Conservation (phyloP, 2,329 filamentous ascomycete genomes). For the Thermomyces lanuginosus region DNA sequence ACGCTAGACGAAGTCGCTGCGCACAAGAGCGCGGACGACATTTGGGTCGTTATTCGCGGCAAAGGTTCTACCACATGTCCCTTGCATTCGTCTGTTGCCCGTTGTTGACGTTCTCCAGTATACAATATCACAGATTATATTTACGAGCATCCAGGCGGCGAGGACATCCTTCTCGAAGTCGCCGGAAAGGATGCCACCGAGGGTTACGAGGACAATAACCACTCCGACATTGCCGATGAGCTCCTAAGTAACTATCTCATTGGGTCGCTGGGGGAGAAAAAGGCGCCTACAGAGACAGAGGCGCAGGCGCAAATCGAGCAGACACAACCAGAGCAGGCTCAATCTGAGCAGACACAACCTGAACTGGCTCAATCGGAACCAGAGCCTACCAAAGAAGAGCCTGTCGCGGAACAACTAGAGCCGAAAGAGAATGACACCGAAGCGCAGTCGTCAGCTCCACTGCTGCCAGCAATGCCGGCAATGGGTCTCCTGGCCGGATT, state of each 20-base stretch:
- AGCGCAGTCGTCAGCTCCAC: no score
- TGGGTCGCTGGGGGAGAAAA: constrained; percentile 11
- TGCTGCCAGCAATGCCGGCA: no score
- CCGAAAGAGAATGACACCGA: no score
- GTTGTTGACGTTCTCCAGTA: constrained; percentile 22
- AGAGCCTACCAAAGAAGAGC: constrained; percentile 7
- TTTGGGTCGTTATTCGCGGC: constrained; percentile 42
- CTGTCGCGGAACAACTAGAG: constrained; percentile 14
- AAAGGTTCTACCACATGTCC: constrained; percentile 29
- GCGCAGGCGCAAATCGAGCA: constrained; percentile 10
- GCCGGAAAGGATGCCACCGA: constrained; percentile 28
- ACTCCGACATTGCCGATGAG: constrained; percentile 31
- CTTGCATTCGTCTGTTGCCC: constrained; percentile 1
- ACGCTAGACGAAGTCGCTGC: constrained; percentile 25
- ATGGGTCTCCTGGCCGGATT: no score
- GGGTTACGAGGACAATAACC: constrained; percentile 30
- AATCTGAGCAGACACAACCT: no score
- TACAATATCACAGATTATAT: constrained; percentile 44
- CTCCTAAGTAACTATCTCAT: constrained; percentile 23
- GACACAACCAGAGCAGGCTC: no score
- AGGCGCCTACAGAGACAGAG: constrained; percentile 9
- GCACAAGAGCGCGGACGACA: constrained; percentile 34
- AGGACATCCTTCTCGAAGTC: constrained; percentile 24
- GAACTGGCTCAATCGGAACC: constrained; percentile 8
- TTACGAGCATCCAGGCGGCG: constrained; percentile 40